Base-by-base conservation (phyloP, 1,139 yeast species). In the Starmera stellimalicola region DNA sequence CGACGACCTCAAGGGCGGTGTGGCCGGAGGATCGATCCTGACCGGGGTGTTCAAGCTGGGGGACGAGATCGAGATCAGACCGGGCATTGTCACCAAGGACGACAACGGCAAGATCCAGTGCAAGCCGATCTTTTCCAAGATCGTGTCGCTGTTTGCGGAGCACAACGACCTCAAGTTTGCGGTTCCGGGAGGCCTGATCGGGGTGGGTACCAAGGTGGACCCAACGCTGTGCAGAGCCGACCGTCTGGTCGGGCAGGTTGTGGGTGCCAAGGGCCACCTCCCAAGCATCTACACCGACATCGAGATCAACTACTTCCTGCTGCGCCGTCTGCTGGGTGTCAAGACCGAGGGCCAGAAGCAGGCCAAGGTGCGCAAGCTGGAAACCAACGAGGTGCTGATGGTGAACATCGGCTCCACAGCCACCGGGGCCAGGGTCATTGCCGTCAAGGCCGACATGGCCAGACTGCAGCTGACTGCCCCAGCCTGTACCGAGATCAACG, bases 151-250 rank as follows among this genome's bases (percentile, higher is more conserved):
- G 48, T 88, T 88, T 59, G 98, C 99, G 38, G 99, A 93, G 64
- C 88, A 91, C 63, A 93, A 93, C 54, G 96, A 88, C 60, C 76
- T 93, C 63, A 91, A 91, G 60, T 93, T 91, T 55, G 99, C 99
- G 35, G 98, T 93, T 52, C 99, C 99, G 32, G 99, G 99, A 76
- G 99, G 99, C 47, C 75, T 93, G 58, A 93, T 93, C 53, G 99
- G 99, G 74, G 97, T 93, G 38, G 99, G 99, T 68, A 91, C 98
- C 37, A 84, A 85, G 64, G 95, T 93, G 47, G 98, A 93, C 62
- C 99, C 99, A 42, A 91, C 98, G 7, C 70, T 93, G 52, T 93
- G 99, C 71, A 82, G 98, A 68, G 99, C 98, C 40, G 99, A 93
- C 67, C 83, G 98, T 68, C 73, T 93, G 55, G 97, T 93, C 40